These are phyloP conservation scores for Chlamydomonas applanata DNA, from an alignment of 139 green algal species.

Conservation along the genomic window DNA sequence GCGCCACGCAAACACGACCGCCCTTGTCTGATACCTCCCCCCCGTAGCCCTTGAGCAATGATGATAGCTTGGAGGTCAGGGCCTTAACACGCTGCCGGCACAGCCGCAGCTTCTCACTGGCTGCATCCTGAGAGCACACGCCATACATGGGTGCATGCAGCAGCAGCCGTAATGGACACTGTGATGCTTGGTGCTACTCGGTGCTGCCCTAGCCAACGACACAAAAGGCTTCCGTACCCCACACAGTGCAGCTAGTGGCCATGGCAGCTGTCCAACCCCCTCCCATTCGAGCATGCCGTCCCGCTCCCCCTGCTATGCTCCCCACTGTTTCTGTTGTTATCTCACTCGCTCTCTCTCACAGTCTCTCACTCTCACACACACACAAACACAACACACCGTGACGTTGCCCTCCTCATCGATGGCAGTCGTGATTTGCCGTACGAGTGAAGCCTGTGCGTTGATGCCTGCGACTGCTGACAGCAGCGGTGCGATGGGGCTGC, in stretches of 20 bases:
- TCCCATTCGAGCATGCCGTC: too few relatives aligned
- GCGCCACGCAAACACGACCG: conserved; percentile 70
- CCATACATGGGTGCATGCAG: too few relatives aligned
- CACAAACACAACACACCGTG: background rate
- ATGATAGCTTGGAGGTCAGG: conserved; percentile 45
- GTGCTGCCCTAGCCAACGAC: too few relatives aligned
- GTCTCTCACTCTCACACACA: too few relatives aligned
- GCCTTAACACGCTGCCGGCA: conserved; percentile 34
- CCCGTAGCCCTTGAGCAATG: conserved; percentile 57
- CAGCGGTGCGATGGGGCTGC: conserved; percentile 28
- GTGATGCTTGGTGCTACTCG: too few relatives aligned
- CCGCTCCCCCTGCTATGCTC: too few relatives aligned
- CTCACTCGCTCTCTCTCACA: too few relatives aligned
- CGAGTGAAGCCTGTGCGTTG: conserved; percentile 9
- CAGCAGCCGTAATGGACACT: too few relatives aligned
- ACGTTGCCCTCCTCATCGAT: conserved; percentile 36
- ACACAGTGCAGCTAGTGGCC: too few relatives aligned
- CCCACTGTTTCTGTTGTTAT: too few relatives aligned
- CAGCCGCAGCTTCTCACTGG: conserved; percentile 59
- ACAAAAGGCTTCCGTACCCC: too few relatives aligned
- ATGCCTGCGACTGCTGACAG: conserved; percentile 19
- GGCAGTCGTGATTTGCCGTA: background rate
- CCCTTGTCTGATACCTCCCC: conserved; percentile 67
- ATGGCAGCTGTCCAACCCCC: too few relatives aligned
- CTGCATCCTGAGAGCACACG: conserved; percentile 41